These are phyloP conservation scores for Penicillium aurantiogriseum DNA, from an alignment of 2,329 filamentous ascomycete species.

Conservation along the genomic window DNA sequence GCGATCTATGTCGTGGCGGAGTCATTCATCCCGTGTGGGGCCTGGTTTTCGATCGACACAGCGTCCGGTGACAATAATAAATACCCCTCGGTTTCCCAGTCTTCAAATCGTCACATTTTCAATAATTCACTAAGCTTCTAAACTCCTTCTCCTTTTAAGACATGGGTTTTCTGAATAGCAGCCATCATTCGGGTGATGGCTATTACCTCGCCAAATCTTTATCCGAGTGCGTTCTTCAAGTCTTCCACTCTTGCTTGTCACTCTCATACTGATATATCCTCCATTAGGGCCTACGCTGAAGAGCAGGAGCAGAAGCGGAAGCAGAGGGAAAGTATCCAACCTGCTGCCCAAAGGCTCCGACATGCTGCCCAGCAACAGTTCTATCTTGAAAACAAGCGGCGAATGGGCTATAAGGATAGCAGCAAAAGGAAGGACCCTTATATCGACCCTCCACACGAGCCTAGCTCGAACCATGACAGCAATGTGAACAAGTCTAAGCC, in stretches of 20 bases:
- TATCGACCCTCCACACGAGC: not conserved
- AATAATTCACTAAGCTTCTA: not conserved
- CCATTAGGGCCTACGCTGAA: not conserved
- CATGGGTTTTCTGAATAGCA: conserved; percentile 13
- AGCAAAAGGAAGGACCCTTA: not conserved
- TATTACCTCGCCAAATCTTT: conserved; percentile 12
- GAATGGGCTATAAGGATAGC: not conserved
- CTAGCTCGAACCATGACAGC: not conserved
- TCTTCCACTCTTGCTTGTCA: not conserved
- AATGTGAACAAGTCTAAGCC: not conserved
- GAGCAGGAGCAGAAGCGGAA: not conserved
- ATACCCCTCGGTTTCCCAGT: not conserved
- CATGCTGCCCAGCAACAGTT: not conserved
- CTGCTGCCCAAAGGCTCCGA: not conserved
- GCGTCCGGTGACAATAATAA: not conserved
- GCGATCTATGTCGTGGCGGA: not conserved
- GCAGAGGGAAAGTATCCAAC: not conserved
- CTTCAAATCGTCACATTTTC: not conserved
- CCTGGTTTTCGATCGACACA: not conserved
- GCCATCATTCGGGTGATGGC: conserved; percentile 1
- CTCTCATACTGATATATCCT: not conserved
- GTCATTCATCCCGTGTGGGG: not conserved
- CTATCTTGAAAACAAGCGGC: not conserved
- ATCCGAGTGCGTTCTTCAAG: conserved; percentile 8
- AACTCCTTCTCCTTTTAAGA: not conserved